These are phyloP conservation scores for Ceriops zippeliana DNA, from an alignment of 345 rosid species.

Conservation along the genomic window DNA sequence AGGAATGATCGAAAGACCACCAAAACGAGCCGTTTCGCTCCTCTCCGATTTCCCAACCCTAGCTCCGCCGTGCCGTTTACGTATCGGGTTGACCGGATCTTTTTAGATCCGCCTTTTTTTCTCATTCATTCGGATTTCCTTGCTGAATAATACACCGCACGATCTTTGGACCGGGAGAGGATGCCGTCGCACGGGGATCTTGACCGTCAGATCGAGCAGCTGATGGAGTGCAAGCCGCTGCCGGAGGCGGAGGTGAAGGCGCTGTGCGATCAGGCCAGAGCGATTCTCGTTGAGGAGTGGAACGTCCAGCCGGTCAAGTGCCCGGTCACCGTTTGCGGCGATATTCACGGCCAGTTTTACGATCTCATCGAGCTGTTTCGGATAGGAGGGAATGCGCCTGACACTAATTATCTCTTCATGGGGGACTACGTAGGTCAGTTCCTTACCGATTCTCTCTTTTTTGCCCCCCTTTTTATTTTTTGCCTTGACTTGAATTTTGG, in stretches of 20 bases:
- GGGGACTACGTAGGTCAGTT: slow-evolving; percentile 97
- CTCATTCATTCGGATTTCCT: not conserved
- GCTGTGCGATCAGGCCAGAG: slow-evolving; percentile 93
- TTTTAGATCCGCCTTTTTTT: not conserved
- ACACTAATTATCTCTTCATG: slow-evolving; percentile 97
- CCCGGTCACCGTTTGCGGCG: slow-evolving; percentile 98
- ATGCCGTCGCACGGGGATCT: slow-evolving; percentile 96
- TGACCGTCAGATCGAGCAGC: slow-evolving; percentile 95
- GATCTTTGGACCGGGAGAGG: slow-evolving; percentile 21
- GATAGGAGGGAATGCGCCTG: slow-evolving; percentile 95
- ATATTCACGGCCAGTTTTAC: slow-evolving; percentile 98
- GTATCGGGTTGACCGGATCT: not conserved
- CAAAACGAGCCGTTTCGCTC: slow-evolving; percentile 18
- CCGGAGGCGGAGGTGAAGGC: slow-evolving; percentile 85
- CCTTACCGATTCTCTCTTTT: not conserved
- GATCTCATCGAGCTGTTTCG: slow-evolving; percentile 94
- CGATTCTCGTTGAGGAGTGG: slow-evolving; percentile 97
- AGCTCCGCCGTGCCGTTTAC: not conserved
- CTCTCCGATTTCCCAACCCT: not conserved
- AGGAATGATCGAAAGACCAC: slow-evolving; percentile 35
- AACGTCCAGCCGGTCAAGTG: slow-evolving; percentile 99
- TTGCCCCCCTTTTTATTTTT: not conserved
- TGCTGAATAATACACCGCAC: not conserved
- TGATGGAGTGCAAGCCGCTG: slow-evolving; percentile 95
- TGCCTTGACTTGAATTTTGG: not conserved